Percentiles rank a stretch among this genome's conserved stretches.
Evolutionary conservation across 208 protist species (phyloP).

Genomic region (Crithidia expoeki): DNA sequence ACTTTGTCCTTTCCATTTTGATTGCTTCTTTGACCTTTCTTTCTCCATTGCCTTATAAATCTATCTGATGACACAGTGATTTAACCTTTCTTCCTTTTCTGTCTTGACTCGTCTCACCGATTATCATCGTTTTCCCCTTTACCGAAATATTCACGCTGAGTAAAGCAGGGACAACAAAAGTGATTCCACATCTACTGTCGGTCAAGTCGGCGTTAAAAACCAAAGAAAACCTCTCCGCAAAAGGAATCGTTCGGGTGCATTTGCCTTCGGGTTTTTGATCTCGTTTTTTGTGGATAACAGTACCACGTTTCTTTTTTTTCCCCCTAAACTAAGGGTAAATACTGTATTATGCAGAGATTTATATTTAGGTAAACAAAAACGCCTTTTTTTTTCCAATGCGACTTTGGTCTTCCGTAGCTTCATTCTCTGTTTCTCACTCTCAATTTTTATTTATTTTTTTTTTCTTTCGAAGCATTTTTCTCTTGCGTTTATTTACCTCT

Average conservation of each 20-base stretch:
- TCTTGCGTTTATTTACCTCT: background rate
- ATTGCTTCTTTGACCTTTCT: background rate
- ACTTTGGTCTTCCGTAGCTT: background rate
- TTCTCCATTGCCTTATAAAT: background rate
- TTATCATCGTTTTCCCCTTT: background rate
- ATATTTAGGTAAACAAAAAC: background rate
- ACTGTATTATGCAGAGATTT: background rate
- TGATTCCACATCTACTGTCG: too few relatives aligned
- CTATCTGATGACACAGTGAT: background rate
- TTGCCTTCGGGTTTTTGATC: too few relatives aligned
- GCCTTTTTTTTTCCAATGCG: background rate
- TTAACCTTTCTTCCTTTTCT: background rate
- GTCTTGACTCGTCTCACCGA: background rate
- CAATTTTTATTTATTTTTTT: background rate
- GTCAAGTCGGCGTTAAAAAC: too few relatives aligned
- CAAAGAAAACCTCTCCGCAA: background rate
- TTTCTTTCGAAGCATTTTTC: background rate
- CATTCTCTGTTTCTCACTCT: background rate
- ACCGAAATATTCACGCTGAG: too few relatives aligned
- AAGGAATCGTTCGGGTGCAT: too few relatives aligned
- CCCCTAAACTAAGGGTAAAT: background rate
- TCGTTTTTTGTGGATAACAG: too few relatives aligned
- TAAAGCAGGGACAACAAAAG: too few relatives aligned
- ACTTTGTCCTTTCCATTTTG: background rate
- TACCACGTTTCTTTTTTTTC: background rate